Evolutionary conservation across 176 grass and related monocot genomes (phyloP), one percentile per base, ranked within the genome.

Genomic region (Rhipidocladum racemiflorum): DNA sequence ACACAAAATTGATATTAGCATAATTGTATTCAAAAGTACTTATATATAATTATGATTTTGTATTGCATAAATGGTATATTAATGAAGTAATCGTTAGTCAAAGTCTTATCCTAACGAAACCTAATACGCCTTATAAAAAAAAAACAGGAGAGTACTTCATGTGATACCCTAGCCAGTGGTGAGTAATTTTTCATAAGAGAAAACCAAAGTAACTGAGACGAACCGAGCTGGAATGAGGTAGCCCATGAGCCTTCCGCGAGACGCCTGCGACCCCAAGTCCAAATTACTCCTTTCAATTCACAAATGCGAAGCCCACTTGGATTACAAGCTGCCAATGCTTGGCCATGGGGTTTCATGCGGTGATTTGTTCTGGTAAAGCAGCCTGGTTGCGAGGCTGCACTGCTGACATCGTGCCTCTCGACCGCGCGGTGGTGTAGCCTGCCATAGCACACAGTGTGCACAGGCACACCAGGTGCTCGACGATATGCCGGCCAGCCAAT

Each of bases 401-500:
- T 9, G 45, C 27, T 38, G 23, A 54, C 8, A 39, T 39, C 38
- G 8, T 20, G 11, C 32, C 63, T 39, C 51, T 39, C 51, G 0
- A 28, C 7, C 6, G 66, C n/a, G 66, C 42, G 54, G 10, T 51
- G 54, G 3, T 46, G 18, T 45, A 9, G 35, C 64, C 13, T 56
- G 34, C 36, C 28, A 15, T 44, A 3, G 11, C 68, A 3, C 68
- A 4, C 5, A 23, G 36, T 0, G 28, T 49, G 51, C 24, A 5
- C 64, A 70, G 4, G 57, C 81, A 36, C 68, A 46, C 68, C 30
- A 48, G 9, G 3, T 85, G 87, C 23, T 75, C 69, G 76, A 61
- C 43, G 61, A 60, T 85, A 80, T 10, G 81, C 75, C 75, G 40
- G 68, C 67, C 48, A 13, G 46, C 72, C 79, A 23, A 50, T 20